Evolutionary conservation across 495 filamentous ascomycete species (phyloP).

Genomic region (Penicillium parvum): DNA sequence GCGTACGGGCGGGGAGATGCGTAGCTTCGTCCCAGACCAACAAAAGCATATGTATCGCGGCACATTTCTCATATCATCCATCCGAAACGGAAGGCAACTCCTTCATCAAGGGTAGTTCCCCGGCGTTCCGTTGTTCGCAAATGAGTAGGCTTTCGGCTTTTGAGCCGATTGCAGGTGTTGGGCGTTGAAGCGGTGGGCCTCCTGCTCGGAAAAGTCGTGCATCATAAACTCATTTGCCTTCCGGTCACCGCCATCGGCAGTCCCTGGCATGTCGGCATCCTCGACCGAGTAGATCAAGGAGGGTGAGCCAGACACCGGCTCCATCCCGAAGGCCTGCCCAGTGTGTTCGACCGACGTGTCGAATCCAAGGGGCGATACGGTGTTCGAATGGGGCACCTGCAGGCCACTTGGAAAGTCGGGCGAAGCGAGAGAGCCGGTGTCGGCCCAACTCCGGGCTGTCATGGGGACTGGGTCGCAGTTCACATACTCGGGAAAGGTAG

Average conservation of each 20-base stretch:
- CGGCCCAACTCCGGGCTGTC: constrained; percentile 40
- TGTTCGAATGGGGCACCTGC: constrained; percentile 31
- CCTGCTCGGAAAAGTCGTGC: constrained; percentile 42
- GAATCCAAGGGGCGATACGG: constrained; percentile 35
- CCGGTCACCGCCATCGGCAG: constrained; percentile 22
- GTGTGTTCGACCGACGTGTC: constrained; percentile 28
- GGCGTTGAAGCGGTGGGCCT: constrained; percentile 34
- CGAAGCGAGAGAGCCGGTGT: constrained; percentile 38
- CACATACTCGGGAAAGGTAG: constrained; percentile 40
- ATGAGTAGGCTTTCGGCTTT: constrained; percentile 42
- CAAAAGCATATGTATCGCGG: constrained; percentile 22
- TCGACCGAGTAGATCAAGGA: constrained; percentile 35
- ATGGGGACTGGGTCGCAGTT: constrained; percentile 29
- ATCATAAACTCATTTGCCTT: constrained; percentile 42
- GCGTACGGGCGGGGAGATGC: constrained; percentile 11
- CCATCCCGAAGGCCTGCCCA: constrained; percentile 23
- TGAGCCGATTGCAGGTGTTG: constrained; percentile 37
- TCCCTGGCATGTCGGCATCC: constrained; percentile 30
- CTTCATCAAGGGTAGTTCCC: constrained; percentile 31
- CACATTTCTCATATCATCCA: constrained; percentile 28
- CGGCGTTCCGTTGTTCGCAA: constrained; percentile 39
- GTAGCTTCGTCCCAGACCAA: constrained; percentile 23
- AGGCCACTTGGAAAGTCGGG: constrained; percentile 35
- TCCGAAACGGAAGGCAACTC: constrained; percentile 2
- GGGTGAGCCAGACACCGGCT: constrained; percentile 30